Conservation (phyloP, 192 early-diverging fungal species). For the Umbelopsis ramanniana region DNA sequence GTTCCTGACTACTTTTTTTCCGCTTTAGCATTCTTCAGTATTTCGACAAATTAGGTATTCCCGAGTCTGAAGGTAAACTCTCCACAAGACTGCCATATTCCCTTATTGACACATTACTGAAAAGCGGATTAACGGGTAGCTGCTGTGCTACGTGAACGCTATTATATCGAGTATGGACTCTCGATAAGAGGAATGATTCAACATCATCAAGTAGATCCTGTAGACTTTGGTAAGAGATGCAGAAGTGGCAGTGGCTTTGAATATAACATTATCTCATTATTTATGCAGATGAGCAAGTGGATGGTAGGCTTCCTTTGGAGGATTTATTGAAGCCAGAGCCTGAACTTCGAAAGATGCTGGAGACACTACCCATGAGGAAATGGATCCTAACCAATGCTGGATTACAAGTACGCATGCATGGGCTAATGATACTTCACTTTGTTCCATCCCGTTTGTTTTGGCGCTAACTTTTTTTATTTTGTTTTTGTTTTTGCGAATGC, state of each 20-base stretch:
- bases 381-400: slow-evolving; percentile 87
- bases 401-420: slow-evolving; percentile 44
- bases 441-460: too few species aligned
- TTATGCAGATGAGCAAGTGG: slow-evolving; percentile 59
- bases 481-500: neutral
- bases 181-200: slow-evolving; percentile 70
- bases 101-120: neutral
- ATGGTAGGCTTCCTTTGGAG: slow-evolving; percentile 70
- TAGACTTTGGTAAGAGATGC: slow-evolving; percentile 56
- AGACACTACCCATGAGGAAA: slow-evolving; percentile 54
- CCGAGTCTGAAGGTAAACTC: slow-evolving; percentile 49
- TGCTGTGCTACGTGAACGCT: slow-evolving; percentile 52
- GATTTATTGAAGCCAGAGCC: slow-evolving; percentile 61
- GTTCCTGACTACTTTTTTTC: neutral
- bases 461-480: neutral
- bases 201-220: slow-evolving; percentile 70
- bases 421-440: neutral
- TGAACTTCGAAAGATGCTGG: slow-evolving; percentile 65
- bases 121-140: slow-evolving; percentile 28
- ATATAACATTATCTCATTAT: neutral
- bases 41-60: slow-evolving; percentile 59
- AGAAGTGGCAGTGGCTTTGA: neutral
- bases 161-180: slow-evolving; percentile 75
- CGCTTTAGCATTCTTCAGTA: slow-evolving; percentile 60
- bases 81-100: neutral